Evolutionary conservation across 1,284 basidiomycete species (phyloP).

Genomic region (Sparassis latifolia): DNA sequence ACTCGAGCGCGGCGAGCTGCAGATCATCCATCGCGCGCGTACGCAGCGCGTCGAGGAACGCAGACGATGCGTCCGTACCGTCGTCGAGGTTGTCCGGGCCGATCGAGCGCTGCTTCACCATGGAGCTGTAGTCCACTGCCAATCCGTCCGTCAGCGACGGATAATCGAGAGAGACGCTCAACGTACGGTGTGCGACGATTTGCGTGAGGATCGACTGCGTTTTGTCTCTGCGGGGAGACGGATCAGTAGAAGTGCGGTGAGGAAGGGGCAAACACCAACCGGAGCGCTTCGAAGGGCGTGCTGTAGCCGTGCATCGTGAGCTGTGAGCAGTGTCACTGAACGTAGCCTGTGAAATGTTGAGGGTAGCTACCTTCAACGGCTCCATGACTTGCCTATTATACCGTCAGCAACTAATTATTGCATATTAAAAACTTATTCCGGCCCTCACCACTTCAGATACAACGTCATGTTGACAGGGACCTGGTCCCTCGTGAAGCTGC

Average conservation of each 20-base stretch:
- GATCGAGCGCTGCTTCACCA: conserved; percentile 74
- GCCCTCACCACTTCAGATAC: conserved; percentile 63
- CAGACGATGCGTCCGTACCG: conserved; percentile 57
- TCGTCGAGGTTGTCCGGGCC: conserved; percentile 70
- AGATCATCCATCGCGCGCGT: conserved; percentile 81
- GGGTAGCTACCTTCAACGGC: conserved; percentile 49
- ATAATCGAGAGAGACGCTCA: not conserved
- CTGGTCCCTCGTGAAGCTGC: conserved; percentile 74
- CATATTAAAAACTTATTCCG: not conserved
- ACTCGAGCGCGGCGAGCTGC: conserved; percentile 70
- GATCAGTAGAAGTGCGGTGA: not conserved
- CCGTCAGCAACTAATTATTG: not conserved
- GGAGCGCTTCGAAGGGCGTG: conserved; percentile 74
- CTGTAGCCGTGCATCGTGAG: conserved; percentile 75
- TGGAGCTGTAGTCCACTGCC: conserved; percentile 46
- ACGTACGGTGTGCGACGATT: conserved; percentile 67
- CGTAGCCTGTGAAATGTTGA: not conserved
- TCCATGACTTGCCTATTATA: conserved; percentile 54
- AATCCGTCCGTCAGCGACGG: not conserved
- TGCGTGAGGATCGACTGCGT: conserved; percentile 79
- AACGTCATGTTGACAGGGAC: conserved; percentile 77
- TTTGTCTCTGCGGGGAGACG: conserved; percentile 45
- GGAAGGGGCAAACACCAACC: conserved; percentile 14
- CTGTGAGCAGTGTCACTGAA: conserved; percentile 9
- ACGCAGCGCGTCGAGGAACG: conserved; percentile 72